Base-by-base conservation (phyloP, 306 rosid genomes). In the Casuarina cunninghamiana region DNA sequence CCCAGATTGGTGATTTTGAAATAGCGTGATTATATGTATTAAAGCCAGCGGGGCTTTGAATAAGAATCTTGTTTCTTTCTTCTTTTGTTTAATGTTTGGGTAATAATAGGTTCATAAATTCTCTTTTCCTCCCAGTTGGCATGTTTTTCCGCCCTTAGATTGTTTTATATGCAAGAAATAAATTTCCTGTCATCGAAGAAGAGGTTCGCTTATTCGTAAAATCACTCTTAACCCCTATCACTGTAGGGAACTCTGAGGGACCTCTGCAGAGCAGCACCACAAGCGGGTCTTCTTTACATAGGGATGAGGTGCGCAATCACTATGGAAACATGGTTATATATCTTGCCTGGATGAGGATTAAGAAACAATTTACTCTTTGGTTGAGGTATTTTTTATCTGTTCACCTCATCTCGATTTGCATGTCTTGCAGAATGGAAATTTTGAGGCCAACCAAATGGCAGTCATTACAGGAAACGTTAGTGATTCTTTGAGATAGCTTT, bases 191-290 rank as follows among this genome's bases (percentile, higher is more conserved):
- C 53, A 48, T 48, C 10, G 10, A 48, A 48, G 53, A 48, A 48
- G n/a, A n/a, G n/a, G n/a, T n/a, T n/a, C n/a, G n/a, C 70, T 50
- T 35, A 71, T 21, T 58, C 48, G 73, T 43, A 75, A 53, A 41
- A 13, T 3, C 45, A 75, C 63, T 48, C 12, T 26, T 2, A 71
- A 71, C 67, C 68, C 53, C 65, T n/a, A 53, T 79, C 78, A 80
- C 69, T 62, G 6, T 66, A 91, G 96, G 90, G 96, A 81, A 83
- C 90, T 68, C 86, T 91, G 68, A 88, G 91, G 88, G 96, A 91
- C 83, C 86, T 83, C 65, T 79, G 93, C 17, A 89, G 84, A 79
- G 78, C 91, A 46, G 77, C 83, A 78, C 74, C 87, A 53, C 73
- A 84, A 54, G 80, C 85, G 35, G 90, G 82, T 80, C 86, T 79